Conservation (phyloP, 768 basidiomycete species). For the Serendipita sp. region DNA sequence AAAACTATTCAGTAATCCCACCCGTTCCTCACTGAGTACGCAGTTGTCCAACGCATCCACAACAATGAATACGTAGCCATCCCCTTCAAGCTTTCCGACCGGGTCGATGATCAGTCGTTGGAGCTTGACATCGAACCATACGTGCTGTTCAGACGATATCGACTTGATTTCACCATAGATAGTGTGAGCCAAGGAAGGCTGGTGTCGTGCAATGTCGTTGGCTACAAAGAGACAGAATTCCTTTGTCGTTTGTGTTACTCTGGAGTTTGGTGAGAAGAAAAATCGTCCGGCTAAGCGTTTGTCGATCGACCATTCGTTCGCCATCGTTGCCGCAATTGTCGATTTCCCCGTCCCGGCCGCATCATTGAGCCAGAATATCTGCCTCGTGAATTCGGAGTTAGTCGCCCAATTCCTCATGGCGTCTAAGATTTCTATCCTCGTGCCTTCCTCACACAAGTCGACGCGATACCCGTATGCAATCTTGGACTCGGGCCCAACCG, state of each 20-base stretch:
- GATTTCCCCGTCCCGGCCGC: not conserved
- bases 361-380: constrained; percentile 3
- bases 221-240: not conserved
- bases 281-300: not conserved
- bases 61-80: not conserved
- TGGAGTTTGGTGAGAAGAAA: not conserved
- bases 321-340: not conserved
- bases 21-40: not conserved
- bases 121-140: not conserved
- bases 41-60: constrained; percentile 2
- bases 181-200: not conserved
- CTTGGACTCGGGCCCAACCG: not conserved
- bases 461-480: not conserved
- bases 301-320: not conserved
- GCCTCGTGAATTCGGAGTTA: not conserved
- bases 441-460: not conserved
- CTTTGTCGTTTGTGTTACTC: not conserved
- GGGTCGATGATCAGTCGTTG: not conserved
- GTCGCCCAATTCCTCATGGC: not conserved
- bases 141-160: not conserved
- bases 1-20: not conserved
- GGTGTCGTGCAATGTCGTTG: not conserved
- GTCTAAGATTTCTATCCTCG: not conserved
- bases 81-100: not conserved
- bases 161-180: not conserved